These are phyloP conservation scores for Bondarzewia mesenterica DNA, from an alignment of 1,284 basidiomycete genomes.

Conservation along the genomic window DNA sequence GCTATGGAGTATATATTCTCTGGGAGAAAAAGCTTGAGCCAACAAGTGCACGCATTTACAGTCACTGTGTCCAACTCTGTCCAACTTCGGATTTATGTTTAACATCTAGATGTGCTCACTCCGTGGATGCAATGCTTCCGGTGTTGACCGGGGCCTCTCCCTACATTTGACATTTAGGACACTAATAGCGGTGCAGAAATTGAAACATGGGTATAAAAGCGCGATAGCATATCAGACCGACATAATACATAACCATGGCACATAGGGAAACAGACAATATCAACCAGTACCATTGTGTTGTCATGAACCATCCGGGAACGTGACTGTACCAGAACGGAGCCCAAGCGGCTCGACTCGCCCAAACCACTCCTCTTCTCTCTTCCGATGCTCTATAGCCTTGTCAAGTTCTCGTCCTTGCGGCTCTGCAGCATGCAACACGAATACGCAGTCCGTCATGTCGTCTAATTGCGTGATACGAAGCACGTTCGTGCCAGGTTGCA, in stretches of 20 bases:
- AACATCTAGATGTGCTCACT: no score
- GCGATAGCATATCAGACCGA: neutral
- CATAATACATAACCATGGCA: neutral
- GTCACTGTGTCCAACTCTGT: no score
- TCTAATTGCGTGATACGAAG: constrained; percentile 38
- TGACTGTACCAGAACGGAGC: neutral
- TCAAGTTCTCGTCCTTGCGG: constrained; percentile 6
- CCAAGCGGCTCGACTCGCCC: neutral
- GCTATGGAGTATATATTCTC: no score
- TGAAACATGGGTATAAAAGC: no score
- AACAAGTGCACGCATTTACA: no score
- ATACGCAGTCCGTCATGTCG: constrained; percentile 30
- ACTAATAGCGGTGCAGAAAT: no score
- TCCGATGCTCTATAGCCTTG: neutral
- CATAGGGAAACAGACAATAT: neutral
- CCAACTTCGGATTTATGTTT: no score
- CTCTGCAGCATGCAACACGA: constrained; percentile 28
- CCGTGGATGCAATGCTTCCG: no score
- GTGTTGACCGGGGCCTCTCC: no score
- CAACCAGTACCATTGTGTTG: neutral
- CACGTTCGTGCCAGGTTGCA: constrained; percentile 33
- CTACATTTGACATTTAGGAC: no score
- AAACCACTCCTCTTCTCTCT: neutral
- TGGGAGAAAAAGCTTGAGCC: no score
- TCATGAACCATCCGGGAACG: neutral